These are phyloP conservation scores for Monilinia fructicola DNA, from an alignment of 2,329 filamentous ascomycete species.

Conservation along the genomic window DNA sequence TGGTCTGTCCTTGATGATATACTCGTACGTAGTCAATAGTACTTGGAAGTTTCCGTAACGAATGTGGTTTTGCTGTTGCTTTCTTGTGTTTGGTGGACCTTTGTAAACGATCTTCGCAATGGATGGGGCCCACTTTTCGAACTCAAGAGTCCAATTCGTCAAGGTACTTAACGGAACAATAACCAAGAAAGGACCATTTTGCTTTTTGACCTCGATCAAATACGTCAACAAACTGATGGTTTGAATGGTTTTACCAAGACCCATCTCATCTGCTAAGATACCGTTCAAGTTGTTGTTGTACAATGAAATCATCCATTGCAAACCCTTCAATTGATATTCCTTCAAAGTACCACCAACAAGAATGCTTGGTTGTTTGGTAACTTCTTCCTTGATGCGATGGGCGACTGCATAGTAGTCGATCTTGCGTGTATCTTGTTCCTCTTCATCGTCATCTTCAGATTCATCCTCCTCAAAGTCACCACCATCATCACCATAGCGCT, in stretches of 20 bases:
- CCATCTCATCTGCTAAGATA: slow-evolving; percentile 98
- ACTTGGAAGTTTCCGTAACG: slow-evolving; percentile 96
- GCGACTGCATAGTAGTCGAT: slow-evolving; percentile 99
- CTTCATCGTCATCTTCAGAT: slow-evolving; percentile 69
- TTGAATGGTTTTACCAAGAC: slow-evolving; percentile 98
- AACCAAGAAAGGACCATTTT: slow-evolving; percentile 89
- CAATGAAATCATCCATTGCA: slow-evolving; percentile 99
- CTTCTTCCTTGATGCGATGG: slow-evolving; percentile 91
- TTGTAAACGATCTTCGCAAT: slow-evolving; percentile 92
- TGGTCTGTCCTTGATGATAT: slow-evolving; percentile 98
- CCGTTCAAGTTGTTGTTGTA: slow-evolving; percentile 99
- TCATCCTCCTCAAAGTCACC: slow-evolving; percentile 51
- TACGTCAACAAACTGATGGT: slow-evolving; percentile 98
- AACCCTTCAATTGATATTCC: slow-evolving; percentile 96
- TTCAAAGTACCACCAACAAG: slow-evolving; percentile 91
- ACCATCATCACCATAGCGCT: slow-evolving; percentile 70
- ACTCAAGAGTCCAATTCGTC: slow-evolving; percentile 98
- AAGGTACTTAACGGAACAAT: slow-evolving; percentile 96
- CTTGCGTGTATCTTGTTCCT: slow-evolving; percentile 69
- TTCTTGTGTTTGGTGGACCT: slow-evolving; percentile 83
- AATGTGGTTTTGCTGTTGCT: slow-evolving; percentile 89
- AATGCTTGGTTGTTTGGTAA: slow-evolving; percentile 77
- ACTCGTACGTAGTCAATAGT: slow-evolving; percentile 95
- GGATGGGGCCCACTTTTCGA: slow-evolving; percentile 96
- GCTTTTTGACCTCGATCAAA: slow-evolving; percentile 91